Evolutionary conservation across 495 filamentous ascomycete species (phyloP).

Genomic region (Friedmanniomyces endolithicus): DNA sequence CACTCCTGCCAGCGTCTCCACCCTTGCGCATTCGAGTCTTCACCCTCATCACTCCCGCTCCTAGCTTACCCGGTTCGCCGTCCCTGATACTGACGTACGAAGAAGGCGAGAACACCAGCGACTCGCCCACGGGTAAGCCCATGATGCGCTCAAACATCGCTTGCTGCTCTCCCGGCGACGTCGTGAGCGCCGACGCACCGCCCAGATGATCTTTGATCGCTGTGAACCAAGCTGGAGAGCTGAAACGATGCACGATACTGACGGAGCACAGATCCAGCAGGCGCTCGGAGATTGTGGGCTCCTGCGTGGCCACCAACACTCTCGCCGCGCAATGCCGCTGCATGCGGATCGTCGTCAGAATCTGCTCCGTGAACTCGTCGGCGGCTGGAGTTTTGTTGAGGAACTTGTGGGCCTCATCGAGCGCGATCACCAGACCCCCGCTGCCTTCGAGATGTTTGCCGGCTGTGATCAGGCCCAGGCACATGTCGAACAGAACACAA

Average conservation of each 20-base stretch:
- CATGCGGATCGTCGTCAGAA: constrained; percentile 52
- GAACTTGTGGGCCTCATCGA: constrained; percentile 51
- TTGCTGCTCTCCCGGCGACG: constrained; percentile 17
- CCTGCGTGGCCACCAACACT: constrained; percentile 64
- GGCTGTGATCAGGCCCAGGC: constrained; percentile 28
- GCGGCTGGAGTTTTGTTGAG: constrained; percentile 37
- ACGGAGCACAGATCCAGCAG: constrained; percentile 61
- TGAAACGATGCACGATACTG: constrained; percentile 65
- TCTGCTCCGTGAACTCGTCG: constrained; percentile 44
- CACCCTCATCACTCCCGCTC: constrained; percentile 39
- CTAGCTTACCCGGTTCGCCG: constrained; percentile 32
- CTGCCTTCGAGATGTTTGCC: neutral
- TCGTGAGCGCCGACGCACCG: constrained; percentile 10
- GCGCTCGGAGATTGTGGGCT: constrained; percentile 58
- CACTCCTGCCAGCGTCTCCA: constrained; percentile 45
- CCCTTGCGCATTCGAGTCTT: constrained; percentile 42
- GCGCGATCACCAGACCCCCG: constrained; percentile 40
- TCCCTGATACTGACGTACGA: constrained; percentile 37
- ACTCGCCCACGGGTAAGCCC: constrained; percentile 47
- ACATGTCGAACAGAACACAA: constrained; percentile 59
- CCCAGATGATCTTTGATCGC: constrained; percentile 50
- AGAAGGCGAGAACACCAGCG: constrained; percentile 52
- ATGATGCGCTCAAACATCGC: constrained; percentile 47
- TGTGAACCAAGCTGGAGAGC: constrained; percentile 53
- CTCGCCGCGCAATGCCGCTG: constrained; percentile 58